Base-by-base conservation (phyloP, 306 rosid species). In the Begonia masoniana region DNA sequence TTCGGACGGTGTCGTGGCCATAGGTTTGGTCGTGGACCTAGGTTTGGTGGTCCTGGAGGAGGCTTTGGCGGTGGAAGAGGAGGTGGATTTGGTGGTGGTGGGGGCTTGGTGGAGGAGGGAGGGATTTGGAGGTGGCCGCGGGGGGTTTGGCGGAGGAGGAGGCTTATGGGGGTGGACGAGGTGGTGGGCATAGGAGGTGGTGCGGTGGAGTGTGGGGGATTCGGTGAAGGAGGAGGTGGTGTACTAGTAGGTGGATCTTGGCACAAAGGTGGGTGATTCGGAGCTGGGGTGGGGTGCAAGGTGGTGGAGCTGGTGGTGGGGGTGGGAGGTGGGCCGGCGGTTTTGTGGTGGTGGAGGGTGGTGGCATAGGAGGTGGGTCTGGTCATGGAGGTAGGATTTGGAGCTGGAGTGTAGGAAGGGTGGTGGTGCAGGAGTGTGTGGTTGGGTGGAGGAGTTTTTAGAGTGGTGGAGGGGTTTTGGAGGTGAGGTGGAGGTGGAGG, bases 1-100 rank as follows among this genome's bases (percentile, higher is more conserved):
- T 79, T 76, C 67, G 81, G 82, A n/a, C 68, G 75, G 2, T 57
- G 75, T 5, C 74, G 88, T 42, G 55, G 72, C 39, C 75, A 70
- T 13, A n/a, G 83, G 74, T 74, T 5, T 0, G 80, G 72, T 9
- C 74, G 88, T 36, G 55, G 72, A 19, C 75, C 72, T 13, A 12
- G 83, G 74, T 74, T 5, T 0, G 80, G 72, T 9, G 63, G 73
- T 46, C 67, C 51, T 10, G 75, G 73, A 1, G 66, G 74, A 0
- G 82, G 77, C 1, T 49, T 23, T 2, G 80, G 77, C 1, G 73
- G 64, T 13, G 76, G 64, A 1, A 5, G 39, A 5, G 83, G 77
- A 4, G 65, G 64, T 3, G 74, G 68, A 0, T 41, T 41, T 0
- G 77, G 60, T 0, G 62, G 62, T 0, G 75, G 53, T 3, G 60